phyloP scores from a whole-genome alignment of 2,329 filamentous ascomycete species.

The Colletotrichum gloeosporioides region DNA sequence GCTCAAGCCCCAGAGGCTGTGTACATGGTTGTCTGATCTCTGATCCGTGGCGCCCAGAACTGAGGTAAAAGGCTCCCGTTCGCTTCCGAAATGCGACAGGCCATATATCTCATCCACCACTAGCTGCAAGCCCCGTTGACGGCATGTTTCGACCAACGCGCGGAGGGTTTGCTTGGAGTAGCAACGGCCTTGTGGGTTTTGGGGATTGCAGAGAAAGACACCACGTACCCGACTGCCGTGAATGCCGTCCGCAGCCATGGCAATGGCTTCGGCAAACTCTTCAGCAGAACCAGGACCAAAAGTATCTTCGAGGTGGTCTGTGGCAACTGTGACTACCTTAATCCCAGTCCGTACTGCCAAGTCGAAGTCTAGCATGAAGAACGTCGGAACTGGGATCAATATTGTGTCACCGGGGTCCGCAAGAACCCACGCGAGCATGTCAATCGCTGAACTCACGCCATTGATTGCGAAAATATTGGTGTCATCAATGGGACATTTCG shows the following conservation, averaged over 20 bases:
- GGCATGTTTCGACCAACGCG: background rate
- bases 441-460: background rate
- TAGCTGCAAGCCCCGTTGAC: background rate
- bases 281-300: background rate
- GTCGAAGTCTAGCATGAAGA: background rate
- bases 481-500: background rate
- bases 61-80: background rate
- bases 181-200: background rate
- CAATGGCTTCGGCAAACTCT: background rate
- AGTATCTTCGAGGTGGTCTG: background rate
- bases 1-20: background rate
- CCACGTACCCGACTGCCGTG: background rate
- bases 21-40: background rate
- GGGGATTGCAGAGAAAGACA: background rate
- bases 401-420: background rate
- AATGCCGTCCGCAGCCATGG: background rate
- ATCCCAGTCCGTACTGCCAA: background rate
- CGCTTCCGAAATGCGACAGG: background rate
- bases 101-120: background rate
- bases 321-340: background rate
- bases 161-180: background rate
- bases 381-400: background rate
- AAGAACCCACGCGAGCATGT: background rate
- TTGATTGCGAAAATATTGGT: background rate
- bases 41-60: background rate